A percentile compares a stretch with the other conserved stretches of the same genome.
Evolutionary conservation across 306 rosid genomes (phyloP).

Genomic region (Lathyrus tuberosus): DNA sequence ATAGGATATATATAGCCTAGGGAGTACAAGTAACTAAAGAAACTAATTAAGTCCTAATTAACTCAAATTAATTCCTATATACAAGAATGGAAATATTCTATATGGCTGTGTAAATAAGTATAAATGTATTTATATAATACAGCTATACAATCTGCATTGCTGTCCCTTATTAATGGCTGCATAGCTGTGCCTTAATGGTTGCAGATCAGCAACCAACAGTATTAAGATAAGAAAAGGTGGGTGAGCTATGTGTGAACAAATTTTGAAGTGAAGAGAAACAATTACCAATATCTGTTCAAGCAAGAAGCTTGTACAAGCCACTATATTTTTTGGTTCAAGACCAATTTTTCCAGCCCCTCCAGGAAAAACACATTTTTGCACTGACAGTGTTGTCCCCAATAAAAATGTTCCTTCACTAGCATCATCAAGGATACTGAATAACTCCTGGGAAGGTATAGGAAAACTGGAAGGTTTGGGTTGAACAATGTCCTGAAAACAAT

Average conservation of each 20-base stretch:
- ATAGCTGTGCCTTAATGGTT: too few relatives aligned
- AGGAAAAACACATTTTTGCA: conserved; percentile 72
- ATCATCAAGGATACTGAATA: conserved; percentile 72
- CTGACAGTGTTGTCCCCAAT: conserved; percentile 63
- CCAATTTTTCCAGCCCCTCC: conserved; percentile 80
- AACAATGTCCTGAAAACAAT: conserved; percentile 68
- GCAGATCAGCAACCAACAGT: too few relatives aligned
- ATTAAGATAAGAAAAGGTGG: not conserved
- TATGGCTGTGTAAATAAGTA: too few relatives aligned
- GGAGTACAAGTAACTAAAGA: too few relatives aligned
- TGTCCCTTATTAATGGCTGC: too few relatives aligned
- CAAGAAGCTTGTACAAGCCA: conserved; percentile 84
- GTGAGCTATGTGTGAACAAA: not conserved
- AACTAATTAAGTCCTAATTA: too few relatives aligned
- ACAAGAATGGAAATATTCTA: too few relatives aligned
- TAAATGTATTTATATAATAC: too few relatives aligned
- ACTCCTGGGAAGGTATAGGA: conserved; percentile 65
- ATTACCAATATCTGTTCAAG: conserved; percentile 81
- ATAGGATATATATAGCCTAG: too few relatives aligned
- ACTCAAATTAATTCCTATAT: too few relatives aligned
- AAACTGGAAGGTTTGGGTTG: conserved; percentile 64
- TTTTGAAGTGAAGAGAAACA: conserved; percentile 18
- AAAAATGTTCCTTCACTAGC: conserved; percentile 86
- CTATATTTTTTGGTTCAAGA: conserved; percentile 73
- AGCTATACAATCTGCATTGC: too few relatives aligned